Base-by-base conservation (phyloP, 2,329 filamentous ascomycete genomes). In the Bipolaris cookei region DNA sequence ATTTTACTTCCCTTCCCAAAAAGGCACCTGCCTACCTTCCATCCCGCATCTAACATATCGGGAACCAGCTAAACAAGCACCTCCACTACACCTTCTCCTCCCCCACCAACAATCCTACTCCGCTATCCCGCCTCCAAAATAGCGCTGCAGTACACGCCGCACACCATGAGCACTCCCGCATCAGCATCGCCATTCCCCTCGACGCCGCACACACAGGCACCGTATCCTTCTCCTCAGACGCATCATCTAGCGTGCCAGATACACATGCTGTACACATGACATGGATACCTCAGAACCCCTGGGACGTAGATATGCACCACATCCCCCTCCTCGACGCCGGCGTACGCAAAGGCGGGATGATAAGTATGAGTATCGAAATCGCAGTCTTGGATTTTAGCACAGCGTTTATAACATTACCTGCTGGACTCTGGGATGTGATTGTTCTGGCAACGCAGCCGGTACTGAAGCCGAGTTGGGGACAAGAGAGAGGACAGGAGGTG, bases 311-410 rank as follows among this genome's bases (percentile, higher is more conserved):
- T 7, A 52, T 28, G 41, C 38, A 13, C 1, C 25, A 56, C 8
- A 51, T 69, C 11, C 50, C 55, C 2, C 41, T 65, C 2, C 45
- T 48, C 4, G 41, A 59, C 23, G n/a, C 65, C 5, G 60, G 61
- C 6, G 38, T 67, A 2, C 62, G 66, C 6, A 66, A 59, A 39
- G 65, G 63, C 25, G 63, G 55, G 3, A 63, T 60, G 53, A n/a
- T 67, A 1, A 51, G 41, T 11, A 64, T 58, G 38, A 42, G 55
- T 4, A 47, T 51, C 6, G 34, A 52, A 14, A 14, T 28, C 7
- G 58, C 62, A 2, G 42, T 41, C 8, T 43, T 68, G 8, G 54
- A 63, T 16, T 35, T 67, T 13, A 56, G 61, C 5, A 59, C 57
- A 5, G 59, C 66, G 5, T 62, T 61, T 37, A 59, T 67, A 0